Evolutionary conservation across 148 eudicot genomes (phyloP).

Genomic region (Spergularia bocconei): DNA sequence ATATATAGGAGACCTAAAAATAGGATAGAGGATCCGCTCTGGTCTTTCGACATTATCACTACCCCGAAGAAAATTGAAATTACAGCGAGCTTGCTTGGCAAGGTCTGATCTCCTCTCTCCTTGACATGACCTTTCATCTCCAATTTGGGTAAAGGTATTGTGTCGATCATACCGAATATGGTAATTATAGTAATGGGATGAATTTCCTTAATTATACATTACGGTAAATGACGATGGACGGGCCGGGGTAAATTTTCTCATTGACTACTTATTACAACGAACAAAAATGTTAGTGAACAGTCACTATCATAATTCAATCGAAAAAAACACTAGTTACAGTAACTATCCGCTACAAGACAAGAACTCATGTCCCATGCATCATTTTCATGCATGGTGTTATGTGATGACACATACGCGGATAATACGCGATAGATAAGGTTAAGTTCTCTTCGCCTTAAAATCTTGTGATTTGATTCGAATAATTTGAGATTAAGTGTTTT

Average conservation of each 20-base stretch:
- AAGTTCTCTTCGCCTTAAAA: too few species aligned
- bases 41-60: too few species aligned
- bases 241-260: background rate
- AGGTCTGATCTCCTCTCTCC: background rate
- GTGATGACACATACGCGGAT: background rate
- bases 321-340: background rate
- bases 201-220: slow-evolving; percentile 6
- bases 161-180: slow-evolving; percentile 12
- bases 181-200: slow-evolving; percentile 6
- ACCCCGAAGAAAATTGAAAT: too few species aligned
- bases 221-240: background rate
- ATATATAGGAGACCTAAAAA: too few species aligned
- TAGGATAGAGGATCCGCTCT: too few species aligned
- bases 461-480: too few species aligned
- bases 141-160: background rate
- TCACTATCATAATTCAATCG: slow-evolving; percentile 23
- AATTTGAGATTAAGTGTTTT: too few species aligned
- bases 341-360: slow-evolving; percentile 15
- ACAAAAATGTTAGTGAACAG: slow-evolving; percentile 25
- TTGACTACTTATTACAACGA: slow-evolving; percentile 10
- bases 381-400: slow-evolving; percentile 1
- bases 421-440: background rate
- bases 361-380: background rate
- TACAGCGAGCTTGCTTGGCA: too few species aligned
- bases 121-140: slow-evolving; percentile 20